phyloP scores from a whole-genome alignment of 495 filamentous ascomycete species.

The Penicillium silybi region DNA sequence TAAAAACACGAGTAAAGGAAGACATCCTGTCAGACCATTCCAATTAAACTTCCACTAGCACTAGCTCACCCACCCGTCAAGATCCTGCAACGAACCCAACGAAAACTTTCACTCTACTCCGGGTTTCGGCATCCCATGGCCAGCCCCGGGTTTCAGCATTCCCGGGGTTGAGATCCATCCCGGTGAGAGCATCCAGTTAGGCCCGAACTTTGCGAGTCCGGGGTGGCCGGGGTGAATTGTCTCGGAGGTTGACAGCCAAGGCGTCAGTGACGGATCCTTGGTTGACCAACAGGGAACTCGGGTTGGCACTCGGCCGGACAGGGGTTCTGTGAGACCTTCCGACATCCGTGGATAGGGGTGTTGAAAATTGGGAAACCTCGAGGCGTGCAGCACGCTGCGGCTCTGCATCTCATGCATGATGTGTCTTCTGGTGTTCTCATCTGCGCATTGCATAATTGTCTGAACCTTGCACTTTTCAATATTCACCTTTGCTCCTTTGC shows the following conservation, averaged over 20 bases:
- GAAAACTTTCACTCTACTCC: not conserved
- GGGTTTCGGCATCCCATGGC: not conserved
- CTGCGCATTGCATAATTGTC: too few species aligned
- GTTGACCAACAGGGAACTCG: not conserved
- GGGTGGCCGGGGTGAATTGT: not conserved
- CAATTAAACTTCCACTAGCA: not conserved
- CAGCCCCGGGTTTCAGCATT: not conserved
- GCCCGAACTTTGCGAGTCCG: not conserved
- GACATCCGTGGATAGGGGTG: too few species aligned
- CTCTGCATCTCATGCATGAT: too few species aligned
- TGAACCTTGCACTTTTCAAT: too few species aligned
- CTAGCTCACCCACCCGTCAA: not conserved
- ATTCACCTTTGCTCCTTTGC: too few species aligned
- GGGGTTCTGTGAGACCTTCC: too few species aligned
- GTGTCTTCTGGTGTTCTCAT: too few species aligned
- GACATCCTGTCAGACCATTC: not conserved
- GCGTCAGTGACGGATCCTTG: not conserved
- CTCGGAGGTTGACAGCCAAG: not conserved
- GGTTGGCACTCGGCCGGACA: not conserved
- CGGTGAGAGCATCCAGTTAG: slow-evolving; percentile 12
- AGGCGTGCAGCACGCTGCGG: too few species aligned
- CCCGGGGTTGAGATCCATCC: not conserved
- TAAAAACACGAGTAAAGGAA: not conserved
- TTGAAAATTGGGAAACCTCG: too few species aligned
- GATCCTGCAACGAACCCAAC: not conserved